These are phyloP conservation scores for Dictyostelium purpureum DNA, from an alignment of 78 protist species.

Conservation along the genomic window DNA sequence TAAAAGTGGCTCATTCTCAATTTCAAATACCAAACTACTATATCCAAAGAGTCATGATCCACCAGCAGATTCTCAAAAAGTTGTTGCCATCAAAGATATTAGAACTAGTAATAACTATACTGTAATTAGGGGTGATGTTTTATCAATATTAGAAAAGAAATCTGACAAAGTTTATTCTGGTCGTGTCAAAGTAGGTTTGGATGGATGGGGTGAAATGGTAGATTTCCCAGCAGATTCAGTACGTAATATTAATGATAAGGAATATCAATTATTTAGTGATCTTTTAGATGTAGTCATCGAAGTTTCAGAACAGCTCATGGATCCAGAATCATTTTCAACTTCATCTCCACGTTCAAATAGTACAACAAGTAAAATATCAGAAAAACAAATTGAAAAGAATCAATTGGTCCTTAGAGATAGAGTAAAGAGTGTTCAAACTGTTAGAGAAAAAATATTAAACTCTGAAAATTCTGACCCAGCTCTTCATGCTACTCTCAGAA, in stretches of 20 bases:
- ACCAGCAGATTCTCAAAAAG: slow-evolving; percentile 6
- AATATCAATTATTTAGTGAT: slow-evolving; percentile 28
- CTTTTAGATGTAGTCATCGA: slow-evolving; percentile 30
- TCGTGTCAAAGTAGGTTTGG: slow-evolving; percentile 56
- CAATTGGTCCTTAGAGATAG: slow-evolving; percentile 21
- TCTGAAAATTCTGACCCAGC: neutral
- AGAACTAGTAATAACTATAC: slow-evolving; percentile 11
- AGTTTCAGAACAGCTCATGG: slow-evolving; percentile 31
- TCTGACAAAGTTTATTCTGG: neutral
- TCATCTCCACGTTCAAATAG: neutral
- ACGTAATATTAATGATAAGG: neutral
- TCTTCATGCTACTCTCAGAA: neutral
- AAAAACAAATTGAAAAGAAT: slow-evolving; percentile 49
- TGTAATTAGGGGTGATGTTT: slow-evolving; percentile 50
- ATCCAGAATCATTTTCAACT: slow-evolving; percentile 1
- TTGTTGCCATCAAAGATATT: slow-evolving; percentile 36
- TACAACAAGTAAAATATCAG: neutral
- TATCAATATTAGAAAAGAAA: slow-evolving; percentile 1
- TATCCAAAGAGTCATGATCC: slow-evolving; percentile 1
- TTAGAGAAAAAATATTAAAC: slow-evolving; percentile 18
- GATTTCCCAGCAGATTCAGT: slow-evolving; percentile 43
- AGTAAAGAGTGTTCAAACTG: neutral
- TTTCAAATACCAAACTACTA: slow-evolving; percentile 38
- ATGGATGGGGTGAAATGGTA: slow-evolving; percentile 60
- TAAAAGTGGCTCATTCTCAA: slow-evolving; percentile 11